These are phyloP conservation scores for Phytophthora sojae DNA, from an alignment of 352 stramenopile species.

Conservation along the genomic window DNA sequence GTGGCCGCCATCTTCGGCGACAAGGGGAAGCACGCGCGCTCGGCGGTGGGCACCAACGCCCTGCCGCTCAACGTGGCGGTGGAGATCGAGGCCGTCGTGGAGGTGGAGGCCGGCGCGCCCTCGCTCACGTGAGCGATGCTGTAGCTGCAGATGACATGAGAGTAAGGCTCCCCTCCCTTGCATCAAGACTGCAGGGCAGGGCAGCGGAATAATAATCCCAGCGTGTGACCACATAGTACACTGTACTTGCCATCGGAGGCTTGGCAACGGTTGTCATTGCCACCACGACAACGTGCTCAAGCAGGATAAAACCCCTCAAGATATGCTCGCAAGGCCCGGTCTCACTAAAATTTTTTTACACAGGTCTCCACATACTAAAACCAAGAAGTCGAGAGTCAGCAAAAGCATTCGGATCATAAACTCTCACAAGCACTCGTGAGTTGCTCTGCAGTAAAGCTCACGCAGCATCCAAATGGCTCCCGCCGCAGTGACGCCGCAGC, in stretches of 20 bases:
- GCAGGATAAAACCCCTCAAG: too few relatives aligned
- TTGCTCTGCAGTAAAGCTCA: constrained; percentile 15
- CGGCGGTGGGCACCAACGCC: constrained; percentile 95
- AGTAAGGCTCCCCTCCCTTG: constrained; percentile 10
- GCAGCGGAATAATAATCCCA: constrained; percentile 22
- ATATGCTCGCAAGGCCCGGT: too few relatives aligned
- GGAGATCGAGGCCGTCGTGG: constrained; percentile 96
- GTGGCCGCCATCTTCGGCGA: constrained; percentile 89
- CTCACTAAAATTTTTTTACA: too few relatives aligned
- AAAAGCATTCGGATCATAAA: constrained; percentile 2
- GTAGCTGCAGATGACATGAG: background rate
- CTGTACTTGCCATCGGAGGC: too few relatives aligned
- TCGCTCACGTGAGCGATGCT: constrained; percentile 32
- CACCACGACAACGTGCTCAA: too few relatives aligned
- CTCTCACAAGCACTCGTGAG: background rate
- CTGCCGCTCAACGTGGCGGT: constrained; percentile 95
- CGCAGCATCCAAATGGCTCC: constrained; percentile 7
- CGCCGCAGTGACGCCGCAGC: constrained; percentile 5
- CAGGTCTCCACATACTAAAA: constrained; percentile 6
- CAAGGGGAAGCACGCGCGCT: constrained; percentile 89
- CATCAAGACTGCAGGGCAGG: constrained; percentile 17
- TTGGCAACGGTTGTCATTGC: too few relatives aligned
- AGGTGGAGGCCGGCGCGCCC: constrained; percentile 74
- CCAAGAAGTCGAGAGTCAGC: constrained; percentile 12
- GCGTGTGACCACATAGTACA: too few relatives aligned